These are phyloP conservation scores for Onygenales sp. DNA, from an alignment of 2,329 filamentous ascomycete species.

Conservation along the genomic window DNA sequence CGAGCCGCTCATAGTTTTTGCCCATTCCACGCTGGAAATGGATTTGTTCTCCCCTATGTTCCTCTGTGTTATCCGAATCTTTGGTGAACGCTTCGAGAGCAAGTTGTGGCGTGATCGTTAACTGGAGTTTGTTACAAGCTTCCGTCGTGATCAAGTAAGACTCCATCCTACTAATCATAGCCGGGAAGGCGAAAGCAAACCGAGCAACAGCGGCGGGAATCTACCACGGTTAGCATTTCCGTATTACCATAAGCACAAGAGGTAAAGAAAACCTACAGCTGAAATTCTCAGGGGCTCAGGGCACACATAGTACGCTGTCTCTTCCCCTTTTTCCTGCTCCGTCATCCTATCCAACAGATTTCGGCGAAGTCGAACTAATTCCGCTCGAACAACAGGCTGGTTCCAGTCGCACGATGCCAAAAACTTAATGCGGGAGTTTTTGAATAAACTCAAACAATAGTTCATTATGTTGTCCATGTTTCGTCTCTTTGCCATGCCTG, in stretches of 20 bases:
- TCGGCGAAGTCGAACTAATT: slow-evolving; percentile 64
- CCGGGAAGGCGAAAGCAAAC: slow-evolving; percentile 68
- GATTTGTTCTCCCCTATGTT: slow-evolving; percentile 56
- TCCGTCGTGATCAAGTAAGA: slow-evolving; percentile 72
- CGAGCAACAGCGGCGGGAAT: slow-evolving; percentile 60
- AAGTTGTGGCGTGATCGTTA: slow-evolving; percentile 56
- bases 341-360: slow-evolving; percentile 67
- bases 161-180: slow-evolving; percentile 76
- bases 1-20: slow-evolving; percentile 86
- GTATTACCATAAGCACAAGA: neutral
- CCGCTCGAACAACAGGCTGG: slow-evolving; percentile 74
- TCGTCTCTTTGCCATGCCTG: slow-evolving; percentile 26
- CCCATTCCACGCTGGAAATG: slow-evolving; percentile 82
- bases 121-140: slow-evolving; percentile 54
- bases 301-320: slow-evolving; percentile 56
- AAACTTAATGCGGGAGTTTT: slow-evolving; percentile 45
- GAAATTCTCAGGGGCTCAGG: slow-evolving; percentile 71
- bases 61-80: slow-evolving; percentile 74
- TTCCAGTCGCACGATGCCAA: slow-evolving; percentile 46
- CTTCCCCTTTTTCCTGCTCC: slow-evolving; percentile 40
- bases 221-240: slow-evolving; percentile 28
- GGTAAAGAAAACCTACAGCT: slow-evolving; percentile 44
- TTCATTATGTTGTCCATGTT: slow-evolving; percentile 61
- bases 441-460: slow-evolving; percentile 71
- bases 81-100: slow-evolving; percentile 90